Base-by-base conservation (phyloP, 1,139 yeast species). In the Maudiozyma humilis region DNA sequence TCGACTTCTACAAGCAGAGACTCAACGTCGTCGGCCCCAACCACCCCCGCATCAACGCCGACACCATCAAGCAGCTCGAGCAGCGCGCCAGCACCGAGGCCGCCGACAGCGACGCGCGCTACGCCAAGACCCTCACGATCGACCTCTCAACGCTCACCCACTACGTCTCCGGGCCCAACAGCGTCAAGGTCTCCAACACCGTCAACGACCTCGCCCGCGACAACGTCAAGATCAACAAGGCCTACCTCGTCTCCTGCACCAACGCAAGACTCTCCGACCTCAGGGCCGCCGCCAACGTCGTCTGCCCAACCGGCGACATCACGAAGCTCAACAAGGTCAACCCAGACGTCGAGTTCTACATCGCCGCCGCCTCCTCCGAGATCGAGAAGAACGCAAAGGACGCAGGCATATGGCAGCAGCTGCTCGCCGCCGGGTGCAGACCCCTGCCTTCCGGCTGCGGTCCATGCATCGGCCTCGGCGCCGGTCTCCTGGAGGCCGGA, bases 391-490 rank as follows among this genome's bases (percentile, higher is more conserved):
- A 88, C 55, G 97, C 98, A 39, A 95, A 85, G 68, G 75, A 78
- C 36, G 70, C 68, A 42, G 98, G 98, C 48, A 93, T 94, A 12
- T 93, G 99, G 98, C 76, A 88, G 57, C 79, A 78, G 30, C 74
- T 93, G 44, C 59, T 91, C 37, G 91, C 82, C 45, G 95, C 97
- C 13, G 99, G 99, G 42, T 95, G 96, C 46, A 85, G 71, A 56
- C 89, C 96, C 32, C 76, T 91, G 55, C 97, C 97, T 15, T 95
- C 98, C 16, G 99, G 99, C 19, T 91, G 99, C 69, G 99, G 99
- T 40, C 99, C 99, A 32, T 91, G 99, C 70, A 91, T 91, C 60
- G 99, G 99, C 37, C 74, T 91, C 46, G 99, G 99, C 49, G 75
- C 93, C 32, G 99, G 99, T 43, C 71, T 91, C 51, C 72, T 91